Percentiles rank a stretch among this genome's conserved stretches.
These are phyloP conservation scores for Aspergillus hiratsukae DNA, from an alignment of 2,329 filamentous ascomycete species.

Conservation along the genomic window DNA sequence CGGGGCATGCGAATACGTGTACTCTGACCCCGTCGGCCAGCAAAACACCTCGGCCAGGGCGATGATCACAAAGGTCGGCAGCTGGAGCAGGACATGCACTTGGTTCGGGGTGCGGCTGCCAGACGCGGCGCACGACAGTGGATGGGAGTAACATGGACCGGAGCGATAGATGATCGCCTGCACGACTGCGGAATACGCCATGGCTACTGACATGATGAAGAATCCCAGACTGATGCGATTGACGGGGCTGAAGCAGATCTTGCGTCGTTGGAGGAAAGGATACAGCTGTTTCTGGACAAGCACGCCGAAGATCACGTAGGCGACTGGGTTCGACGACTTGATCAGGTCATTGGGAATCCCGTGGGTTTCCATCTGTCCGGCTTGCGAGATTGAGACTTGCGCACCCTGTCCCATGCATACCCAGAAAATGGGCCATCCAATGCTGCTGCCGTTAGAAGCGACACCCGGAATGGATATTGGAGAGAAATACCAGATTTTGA, in stretches of 20 bases:
- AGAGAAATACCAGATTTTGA: neutral
- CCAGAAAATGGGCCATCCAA: slow-evolving; percentile 12
- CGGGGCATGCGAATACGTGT: slow-evolving; percentile 42
- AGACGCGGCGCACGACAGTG: slow-evolving; percentile 28
- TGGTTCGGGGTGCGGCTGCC: slow-evolving; percentile 21
- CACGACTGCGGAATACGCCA: slow-evolving; percentile 54
- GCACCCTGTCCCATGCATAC: slow-evolving; percentile 11
- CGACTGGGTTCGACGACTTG: slow-evolving; percentile 55
- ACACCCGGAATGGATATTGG: neutral
- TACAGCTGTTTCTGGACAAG: slow-evolving; percentile 53
- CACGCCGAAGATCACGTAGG: slow-evolving; percentile 56
- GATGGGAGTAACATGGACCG: slow-evolving; percentile 49
- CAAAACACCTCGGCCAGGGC: slow-evolving; percentile 43
- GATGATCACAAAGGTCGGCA: slow-evolving; percentile 37
- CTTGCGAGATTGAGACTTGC: slow-evolving; percentile 37
- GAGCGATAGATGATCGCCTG: slow-evolving; percentile 57
- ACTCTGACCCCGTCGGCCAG: slow-evolving; percentile 41
- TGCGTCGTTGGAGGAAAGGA: slow-evolving; percentile 48
- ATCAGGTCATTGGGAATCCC: slow-evolving; percentile 59
- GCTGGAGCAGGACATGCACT: slow-evolving; percentile 39
- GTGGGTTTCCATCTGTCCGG: slow-evolving; percentile 53
- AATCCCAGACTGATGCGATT: slow-evolving; percentile 55
- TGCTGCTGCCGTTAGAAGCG: neutral
- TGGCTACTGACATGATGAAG: slow-evolving; percentile 47
- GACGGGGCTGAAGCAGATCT: slow-evolving; percentile 56